phyloP scores from a whole-genome alignment of 1,284 basidiomycete genomes.

The Cryptococcus sp. region DNA sequence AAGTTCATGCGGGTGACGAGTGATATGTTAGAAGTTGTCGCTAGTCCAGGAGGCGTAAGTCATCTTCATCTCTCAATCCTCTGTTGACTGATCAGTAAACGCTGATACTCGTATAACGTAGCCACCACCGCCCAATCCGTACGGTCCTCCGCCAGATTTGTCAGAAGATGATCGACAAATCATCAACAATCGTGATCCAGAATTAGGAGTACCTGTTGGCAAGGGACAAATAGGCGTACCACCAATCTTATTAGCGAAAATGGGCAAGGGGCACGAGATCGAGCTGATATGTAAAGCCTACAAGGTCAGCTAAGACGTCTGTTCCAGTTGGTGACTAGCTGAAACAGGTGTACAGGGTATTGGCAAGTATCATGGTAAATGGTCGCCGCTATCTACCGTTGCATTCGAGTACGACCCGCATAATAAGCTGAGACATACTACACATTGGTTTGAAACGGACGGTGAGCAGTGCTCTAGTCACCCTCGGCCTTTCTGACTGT shows the following conservation, averaged over 20 bases:
- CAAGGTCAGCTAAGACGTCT: constrained; percentile 70
- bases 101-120: constrained; percentile 5
- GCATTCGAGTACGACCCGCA: constrained; percentile 98
- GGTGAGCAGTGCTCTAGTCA: constrained; percentile 27
- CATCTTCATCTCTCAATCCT: background rate
- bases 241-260: constrained; percentile 86
- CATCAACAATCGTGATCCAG: constrained; percentile 63
- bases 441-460: constrained; percentile 91
- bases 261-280: constrained; percentile 91
- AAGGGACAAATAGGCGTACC: constrained; percentile 68
- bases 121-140: constrained; percentile 36
- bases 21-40: constrained; percentile 49
- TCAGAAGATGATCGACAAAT: constrained; percentile 44
- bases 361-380: constrained; percentile 98
- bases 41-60: constrained; percentile 38
- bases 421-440: constrained; percentile 94
- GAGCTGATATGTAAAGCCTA: constrained; percentile 85
- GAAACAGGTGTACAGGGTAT: constrained; percentile 67
- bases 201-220: constrained; percentile 83
- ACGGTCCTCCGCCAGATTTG: constrained; percentile 41
- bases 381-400: constrained; percentile 94
- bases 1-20: constrained; percentile 48
- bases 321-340: background rate
- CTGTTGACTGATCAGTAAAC: too few relatives aligned
- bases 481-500: background rate